Evolutionary conservation across 2,329 filamentous ascomycete genomes (phyloP), one percentile per base, ranked within the genome.

Genomic region (Bipolaris gigantea): DNA sequence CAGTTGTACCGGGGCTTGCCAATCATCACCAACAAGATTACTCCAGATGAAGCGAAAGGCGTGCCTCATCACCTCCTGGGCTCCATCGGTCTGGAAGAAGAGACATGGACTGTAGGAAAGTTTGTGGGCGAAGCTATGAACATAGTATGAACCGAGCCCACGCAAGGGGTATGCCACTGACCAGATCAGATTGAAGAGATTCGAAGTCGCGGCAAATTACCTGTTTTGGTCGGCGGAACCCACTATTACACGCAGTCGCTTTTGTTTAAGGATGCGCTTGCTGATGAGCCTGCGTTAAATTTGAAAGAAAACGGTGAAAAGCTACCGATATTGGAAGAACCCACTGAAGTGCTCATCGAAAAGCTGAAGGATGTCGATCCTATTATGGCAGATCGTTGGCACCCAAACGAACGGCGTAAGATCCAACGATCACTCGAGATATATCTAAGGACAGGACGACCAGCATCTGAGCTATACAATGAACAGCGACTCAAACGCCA

Each of bases 11-110:
- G 84, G 48, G 94, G 94, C 2, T 79, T 99, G 39, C 92, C 94
- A 5, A 88, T 97, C 60, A 93, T 97, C 64, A 99, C 94, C 23
- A 99, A 99, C 74, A 96, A 97, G 72, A 89, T 97, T 54, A 85
- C 89, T 0, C 48, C 70, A 0, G 81, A 85, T 18, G 93, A 97
- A 72, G 87, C 86, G 66, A 83, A 88, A 56, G 90, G 88, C 9
- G 81, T 99, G 10, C 88, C 89, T 4, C 94, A 99, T 71, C 93
- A 99, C 73, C 79, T 99, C 3, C 83, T 99, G 21, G 90, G 89
- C 47, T 87, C 86, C 59, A 87, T 97, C 50, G 81, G 84, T 5
- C 78, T 94, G 2, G 81, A 89, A 34, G 85, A 93, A 58, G 85
- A 89, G 61, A 86, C 92, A 0, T 97, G 93, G 92, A 86, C 85